phyloP scores from a whole-genome alignment of 768 basidiomycete species.

The Suillus tomentosus region DNA sequence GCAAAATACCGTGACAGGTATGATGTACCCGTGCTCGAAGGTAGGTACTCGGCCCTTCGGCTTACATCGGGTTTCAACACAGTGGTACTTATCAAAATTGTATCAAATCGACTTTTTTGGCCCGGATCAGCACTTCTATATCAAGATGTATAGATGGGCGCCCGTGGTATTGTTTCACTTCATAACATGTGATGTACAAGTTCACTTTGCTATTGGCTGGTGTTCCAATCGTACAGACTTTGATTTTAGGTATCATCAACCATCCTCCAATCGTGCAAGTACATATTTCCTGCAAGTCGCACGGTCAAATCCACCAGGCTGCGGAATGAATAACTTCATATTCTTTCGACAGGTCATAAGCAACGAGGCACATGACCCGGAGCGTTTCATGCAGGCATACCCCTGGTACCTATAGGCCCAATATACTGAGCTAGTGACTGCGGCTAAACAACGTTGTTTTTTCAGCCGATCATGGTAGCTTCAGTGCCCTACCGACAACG shows the following conservation, averaged over 20 bases:
- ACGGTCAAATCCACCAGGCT: background rate
- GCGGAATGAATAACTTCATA: background rate
- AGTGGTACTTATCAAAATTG: background rate
- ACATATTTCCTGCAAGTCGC: background rate
- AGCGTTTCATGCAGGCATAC: background rate
- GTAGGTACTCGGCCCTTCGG: background rate
- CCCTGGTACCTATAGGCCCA: background rate
- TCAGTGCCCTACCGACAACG: background rate
- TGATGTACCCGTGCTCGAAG: background rate
- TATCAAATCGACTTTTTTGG: background rate
- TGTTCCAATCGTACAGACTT: background rate
- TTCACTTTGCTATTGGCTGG: background rate
- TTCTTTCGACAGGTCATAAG: background rate
- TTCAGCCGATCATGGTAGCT: background rate
- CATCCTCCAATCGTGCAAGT: background rate
- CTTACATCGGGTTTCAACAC: background rate
- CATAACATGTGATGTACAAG: no score
- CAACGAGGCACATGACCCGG: background rate
- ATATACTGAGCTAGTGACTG: background rate
- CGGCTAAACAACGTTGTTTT: background rate
- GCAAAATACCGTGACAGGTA: background rate
- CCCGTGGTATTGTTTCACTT: background rate
- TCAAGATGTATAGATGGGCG: background rate
- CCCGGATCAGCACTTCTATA: background rate
- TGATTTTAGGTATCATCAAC: background rate